phyloP scores from a whole-genome alignment of 129 eudicot genomes.

The Deinandra increscens region DNA sequence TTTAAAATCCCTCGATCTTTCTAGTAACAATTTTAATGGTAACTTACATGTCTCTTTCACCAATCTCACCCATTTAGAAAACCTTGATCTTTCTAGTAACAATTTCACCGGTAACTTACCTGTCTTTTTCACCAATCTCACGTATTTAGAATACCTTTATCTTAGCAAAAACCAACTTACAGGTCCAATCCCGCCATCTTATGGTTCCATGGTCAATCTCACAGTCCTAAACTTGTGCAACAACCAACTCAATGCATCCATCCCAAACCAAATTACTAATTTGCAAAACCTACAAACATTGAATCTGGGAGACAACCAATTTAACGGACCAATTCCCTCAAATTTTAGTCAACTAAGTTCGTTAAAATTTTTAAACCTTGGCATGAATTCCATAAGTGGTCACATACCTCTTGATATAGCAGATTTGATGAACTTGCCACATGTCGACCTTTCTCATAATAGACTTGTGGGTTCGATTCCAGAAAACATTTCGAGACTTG shows the following conservation, averaged over 20 bases:
- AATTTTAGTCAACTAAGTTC: neutral
- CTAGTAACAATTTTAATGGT: neutral
- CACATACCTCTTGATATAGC: slow-evolving; percentile 3
- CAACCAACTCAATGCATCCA: slow-evolving; percentile 12
- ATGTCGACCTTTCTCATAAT: slow-evolving; percentile 17
- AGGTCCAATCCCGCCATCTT: slow-evolving; percentile 19
- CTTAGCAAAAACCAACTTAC: neutral
- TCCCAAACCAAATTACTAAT: slow-evolving; percentile 10
- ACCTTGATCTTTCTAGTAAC: too few relatives aligned
- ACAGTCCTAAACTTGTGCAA: neutral
- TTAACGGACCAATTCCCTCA: slow-evolving; percentile 17
- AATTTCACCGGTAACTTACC: too few relatives aligned
- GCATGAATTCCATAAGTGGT: slow-evolving; percentile 20
- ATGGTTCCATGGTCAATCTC: slow-evolving; percentile 19
- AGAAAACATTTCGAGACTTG: neutral
- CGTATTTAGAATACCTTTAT: neutral
- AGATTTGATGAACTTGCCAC: neutral
- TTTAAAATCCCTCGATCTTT: neutral
- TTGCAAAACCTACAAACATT: neutral
- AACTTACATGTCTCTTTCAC: too few relatives aligned
- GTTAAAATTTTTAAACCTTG: neutral
- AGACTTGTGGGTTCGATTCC: slow-evolving; percentile 2
- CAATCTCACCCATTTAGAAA: too few relatives aligned
- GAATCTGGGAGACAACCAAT: neutral
- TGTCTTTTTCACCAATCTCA: too few relatives aligned